Percentiles rank a stretch among this genome's conserved stretches.
Evolutionary conservation across 2,329 filamentous ascomycete genomes (phyloP).

Genomic region (Ceratocystis papillata): DNA sequence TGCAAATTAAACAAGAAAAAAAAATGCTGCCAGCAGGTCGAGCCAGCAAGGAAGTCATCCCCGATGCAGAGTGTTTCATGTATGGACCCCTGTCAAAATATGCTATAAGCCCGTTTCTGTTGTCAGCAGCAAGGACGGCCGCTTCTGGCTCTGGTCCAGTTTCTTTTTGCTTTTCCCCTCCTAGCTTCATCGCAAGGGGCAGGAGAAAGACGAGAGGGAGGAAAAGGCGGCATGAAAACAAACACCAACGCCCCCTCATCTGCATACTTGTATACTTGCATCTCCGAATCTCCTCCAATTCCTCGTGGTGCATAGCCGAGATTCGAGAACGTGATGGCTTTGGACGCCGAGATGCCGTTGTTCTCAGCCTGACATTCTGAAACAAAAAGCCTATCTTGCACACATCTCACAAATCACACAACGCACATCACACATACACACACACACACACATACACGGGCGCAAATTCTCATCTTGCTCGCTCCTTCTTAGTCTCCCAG

Average conservation of each 20-base stretch:
- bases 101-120: not conserved
- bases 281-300: constrained; percentile 6
- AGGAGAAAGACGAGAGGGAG: not conserved
- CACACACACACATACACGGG: not conserved
- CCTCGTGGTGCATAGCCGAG: not conserved
- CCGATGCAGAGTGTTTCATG: constrained; percentile 3
- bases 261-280: constrained; percentile 3
- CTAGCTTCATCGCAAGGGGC: not conserved
- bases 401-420: not conserved
- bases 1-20: not conserved
- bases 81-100: constrained; percentile 1
- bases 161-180: not conserved
- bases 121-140: not conserved
- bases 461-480: not conserved
- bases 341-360: not conserved
- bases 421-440: not conserved
- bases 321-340: not conserved
- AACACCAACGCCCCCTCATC: constrained; percentile 1
- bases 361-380: not conserved
- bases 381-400: not conserved
- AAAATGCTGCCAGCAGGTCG: not conserved
- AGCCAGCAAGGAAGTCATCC: not conserved
- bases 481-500: not conserved
- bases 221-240: not conserved
- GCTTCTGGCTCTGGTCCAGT: not conserved